These are phyloP conservation scores for Cyberlindnera samutprakarnensis DNA, from an alignment of 805 yeast species.

Conservation along the genomic window DNA sequence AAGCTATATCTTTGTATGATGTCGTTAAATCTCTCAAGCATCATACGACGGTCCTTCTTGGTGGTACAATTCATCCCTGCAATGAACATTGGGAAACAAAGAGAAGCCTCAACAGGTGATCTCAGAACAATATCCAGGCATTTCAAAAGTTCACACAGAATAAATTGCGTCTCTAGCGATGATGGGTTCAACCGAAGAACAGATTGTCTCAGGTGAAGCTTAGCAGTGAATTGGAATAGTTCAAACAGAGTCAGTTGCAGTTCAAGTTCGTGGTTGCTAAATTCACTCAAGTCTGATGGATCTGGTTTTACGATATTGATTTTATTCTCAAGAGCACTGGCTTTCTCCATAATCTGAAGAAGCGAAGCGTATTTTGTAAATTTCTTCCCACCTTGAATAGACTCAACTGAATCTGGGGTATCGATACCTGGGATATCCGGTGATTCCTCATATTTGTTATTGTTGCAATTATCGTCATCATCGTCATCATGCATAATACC, in stretches of 20 bases:
- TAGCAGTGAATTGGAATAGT: slow-evolving; percentile 60
- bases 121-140: slow-evolving; percentile 57
- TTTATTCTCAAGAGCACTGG: slow-evolving; percentile 37
- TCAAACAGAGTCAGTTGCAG: slow-evolving; percentile 66
- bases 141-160: slow-evolving; percentile 44
- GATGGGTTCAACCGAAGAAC: slow-evolving; percentile 54
- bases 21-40: slow-evolving; percentile 45
- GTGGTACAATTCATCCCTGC: slow-evolving; percentile 65
- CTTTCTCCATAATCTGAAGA: slow-evolving; percentile 26
- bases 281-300: slow-evolving; percentile 33
- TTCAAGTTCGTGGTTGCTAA: slow-evolving; percentile 43
- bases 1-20: slow-evolving; percentile 60
- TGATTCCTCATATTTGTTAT: slow-evolving; percentile 8
- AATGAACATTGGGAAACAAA: slow-evolving; percentile 72
- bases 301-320: slow-evolving; percentile 49
- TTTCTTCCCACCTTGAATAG: slow-evolving; percentile 11
- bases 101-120: slow-evolving; percentile 60
- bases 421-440: slow-evolving; percentile 22
- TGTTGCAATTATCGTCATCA: slow-evolving; percentile 12
- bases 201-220: slow-evolving; percentile 59
- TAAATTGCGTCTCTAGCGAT: slow-evolving; percentile 53
- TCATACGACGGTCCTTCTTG: slow-evolving; percentile 40
- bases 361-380: slow-evolving; percentile 28
- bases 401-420: slow-evolving; percentile 15
- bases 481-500: slow-evolving; percentile 21